Conservation (phyloP, 805 yeast genomes). For the Saturnispora gosingensis region DNA sequence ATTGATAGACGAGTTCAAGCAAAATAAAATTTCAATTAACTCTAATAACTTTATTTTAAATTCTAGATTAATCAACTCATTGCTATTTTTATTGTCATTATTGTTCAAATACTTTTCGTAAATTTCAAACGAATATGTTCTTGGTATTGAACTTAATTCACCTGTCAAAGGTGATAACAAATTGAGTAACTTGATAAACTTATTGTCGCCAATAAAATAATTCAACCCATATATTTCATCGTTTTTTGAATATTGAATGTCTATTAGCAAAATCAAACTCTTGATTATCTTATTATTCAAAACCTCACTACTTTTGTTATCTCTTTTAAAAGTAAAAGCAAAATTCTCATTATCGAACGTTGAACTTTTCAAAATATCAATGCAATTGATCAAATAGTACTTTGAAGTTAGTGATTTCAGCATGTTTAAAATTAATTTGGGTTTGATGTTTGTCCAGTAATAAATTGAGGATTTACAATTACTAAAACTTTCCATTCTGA, state of each 20-base stretch:
- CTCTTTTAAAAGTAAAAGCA: conserved; percentile 19
- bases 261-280: conserved; percentile 18
- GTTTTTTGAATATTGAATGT: conserved; percentile 25
- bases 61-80: conserved; percentile 35
- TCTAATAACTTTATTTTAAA: conserved; percentile 38
- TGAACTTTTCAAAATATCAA: conserved; percentile 44
- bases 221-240: conserved; percentile 43
- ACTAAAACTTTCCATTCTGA: conserved; percentile 13
- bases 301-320: conserved; percentile 2
- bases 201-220: conserved; percentile 43
- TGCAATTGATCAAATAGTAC: conserved; percentile 40
- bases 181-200: conserved; percentile 34
- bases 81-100: conserved; percentile 8
- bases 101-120: conserved; percentile 15
- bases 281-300: conserved; percentile 10
- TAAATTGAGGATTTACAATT: conserved; percentile 14
- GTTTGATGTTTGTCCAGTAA: conserved; percentile 26
- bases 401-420: conserved; percentile 46
- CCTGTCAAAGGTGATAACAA: conserved; percentile 30
- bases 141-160: conserved; percentile 13
- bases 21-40: conserved; percentile 36
- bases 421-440: conserved; percentile 30
- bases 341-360: conserved; percentile 25
- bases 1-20: conserved; percentile 3
- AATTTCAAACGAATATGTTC: conserved; percentile 22